A percentile compares a stretch with the other conserved stretches of the same genome.
Evolutionary conservation across 768 basidiomycete genomes (phyloP).

Genomic region (Lactarius akahatsu): DNA sequence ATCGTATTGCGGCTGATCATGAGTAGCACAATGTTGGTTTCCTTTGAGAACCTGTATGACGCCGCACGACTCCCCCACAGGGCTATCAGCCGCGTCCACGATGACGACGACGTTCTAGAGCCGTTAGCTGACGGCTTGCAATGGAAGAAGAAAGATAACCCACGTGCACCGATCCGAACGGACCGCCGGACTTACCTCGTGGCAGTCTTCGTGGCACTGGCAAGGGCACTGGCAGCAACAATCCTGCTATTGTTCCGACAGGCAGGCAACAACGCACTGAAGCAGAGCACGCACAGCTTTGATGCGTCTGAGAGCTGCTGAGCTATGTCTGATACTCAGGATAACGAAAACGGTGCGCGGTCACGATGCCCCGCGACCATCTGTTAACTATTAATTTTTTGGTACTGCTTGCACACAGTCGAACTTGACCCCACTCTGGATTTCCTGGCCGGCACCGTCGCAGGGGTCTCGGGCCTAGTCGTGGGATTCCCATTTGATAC

Average conservation of each 20-base stretch:
- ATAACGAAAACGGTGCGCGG: constrained; percentile 6
- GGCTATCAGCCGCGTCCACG: too few species aligned
- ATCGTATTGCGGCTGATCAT: too few species aligned
- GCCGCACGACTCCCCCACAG: too few species aligned
- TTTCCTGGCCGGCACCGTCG: constrained; percentile 76
- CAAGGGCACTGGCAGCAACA: too few species aligned
- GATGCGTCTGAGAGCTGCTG: background rate
- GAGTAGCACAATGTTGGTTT: too few species aligned
- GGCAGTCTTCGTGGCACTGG: too few species aligned
- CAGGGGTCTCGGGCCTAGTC: constrained; percentile 41
- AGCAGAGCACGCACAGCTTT: background rate
- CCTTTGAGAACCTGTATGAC: too few species aligned
- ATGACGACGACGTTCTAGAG: too few species aligned
- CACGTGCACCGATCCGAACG: background rate
- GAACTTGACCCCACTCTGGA: constrained; percentile 64
- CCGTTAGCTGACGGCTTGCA: too few species aligned
- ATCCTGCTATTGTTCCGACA: too few species aligned
- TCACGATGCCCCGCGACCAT: background rate
- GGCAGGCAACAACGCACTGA: background rate
- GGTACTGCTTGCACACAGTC: constrained; percentile 14
- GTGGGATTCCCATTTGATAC: constrained; percentile 40
- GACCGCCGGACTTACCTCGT: background rate
- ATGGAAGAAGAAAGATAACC: too few species aligned
- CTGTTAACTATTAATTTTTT: too few species aligned
- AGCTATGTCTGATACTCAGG: constrained; percentile 7